Base-by-base conservation (phyloP, 768 basidiomycete genomes). In the Macrocybe gigantea region DNA sequence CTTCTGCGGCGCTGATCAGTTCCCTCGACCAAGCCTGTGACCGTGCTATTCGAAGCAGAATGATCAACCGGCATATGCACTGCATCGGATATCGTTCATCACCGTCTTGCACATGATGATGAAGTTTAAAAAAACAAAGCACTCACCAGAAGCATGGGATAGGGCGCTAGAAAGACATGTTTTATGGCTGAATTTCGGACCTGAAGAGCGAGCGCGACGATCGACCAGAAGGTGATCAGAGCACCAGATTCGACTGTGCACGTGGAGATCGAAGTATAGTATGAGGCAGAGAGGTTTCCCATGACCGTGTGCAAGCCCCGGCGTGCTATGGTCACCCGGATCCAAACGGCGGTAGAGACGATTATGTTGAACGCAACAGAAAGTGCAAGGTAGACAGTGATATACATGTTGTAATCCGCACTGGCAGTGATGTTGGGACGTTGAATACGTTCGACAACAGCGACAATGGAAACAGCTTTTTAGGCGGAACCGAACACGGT, bases 181-280 rank as follows among this genome's bases (percentile, higher is more conserved):
- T 63, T 53, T 31, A 58, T 48, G 59, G 61, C 63, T 33, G 53
- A 62, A 1, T 53, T 37, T n/a, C 48, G 49, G 7, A 50, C 52
- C n/a, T 52, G 54, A 31, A 60, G 34, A 38, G 63, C 58, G 38
- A 72, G 49, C 46, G 65, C 63, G 14, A 53, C 50, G 11, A 60
- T 47, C 5, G 53, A 48, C 71, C 71, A 72, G 0, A 68, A 6
- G 0, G 71, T 68, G 50, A 68, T 66, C 32, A 72, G 60, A 6
- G 61, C 64, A 10, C 68, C 69, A 44, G 68, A 68, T 49, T 72
- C 71, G n/a, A 71, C 69, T 36, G 69, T 64, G 32, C 62, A 58
- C 2, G 69, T 69, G 22, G 60, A 55, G 9, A 41, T 35, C 1
- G 69, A 68, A 13, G 64, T 70, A 44, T 72, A 72, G n/a, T 65